Base-by-base conservation (phyloP, 805 yeast species). In the Candida chauliodis region DNA sequence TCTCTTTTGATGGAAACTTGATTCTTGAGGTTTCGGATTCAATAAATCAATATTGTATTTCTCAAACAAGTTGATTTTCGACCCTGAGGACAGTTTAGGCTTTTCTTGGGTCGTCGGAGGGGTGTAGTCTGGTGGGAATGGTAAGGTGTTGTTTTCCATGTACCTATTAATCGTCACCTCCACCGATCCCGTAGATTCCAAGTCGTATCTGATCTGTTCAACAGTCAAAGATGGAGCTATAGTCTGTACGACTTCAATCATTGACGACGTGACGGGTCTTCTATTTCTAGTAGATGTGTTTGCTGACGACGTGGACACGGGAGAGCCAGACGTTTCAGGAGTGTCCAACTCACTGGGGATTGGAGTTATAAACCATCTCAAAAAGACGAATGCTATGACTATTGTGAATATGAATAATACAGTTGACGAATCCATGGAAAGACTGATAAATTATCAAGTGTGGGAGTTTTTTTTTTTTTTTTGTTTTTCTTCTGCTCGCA, bases 221-320 rank as follows among this genome's bases (percentile, higher is more conserved):
- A 62, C 72, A 1, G 84, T 69, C 22, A 86, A 63, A 15, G 69
- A 68, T 3, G 97, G 96, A 0, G 89, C 95, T 39, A 91, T 69
- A 29, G 88, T 79, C 49, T 79, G 84, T 2, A 91, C 96, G 0
- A 85, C 81, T 46, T 84, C 93, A 30, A 91, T 71, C 98, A 91
- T 91, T 41, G 75, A 76, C 4, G 66, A 68, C 3, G 82, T 79
- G 16, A 83, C 80, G 10, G 57, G 63, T 41, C 85, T 72, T 33
- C 72, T 28, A 41, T 38, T 24, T 47, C 50, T 38, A 4, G 23
- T 15, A 6, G 23, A 7, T 26, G 36, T 10, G n/a, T n/a, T n/a
- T n/a, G n/a, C n/a, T 11, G 38, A 11, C 15, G 36, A 14, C 6
- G 38, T 16, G 11, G 37, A 20, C n/a, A 42, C 13, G 11, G 43